These are phyloP conservation scores for Solanum infundibuliforme DNA, from an alignment of 257 asterid species.

Conservation along the genomic window DNA sequence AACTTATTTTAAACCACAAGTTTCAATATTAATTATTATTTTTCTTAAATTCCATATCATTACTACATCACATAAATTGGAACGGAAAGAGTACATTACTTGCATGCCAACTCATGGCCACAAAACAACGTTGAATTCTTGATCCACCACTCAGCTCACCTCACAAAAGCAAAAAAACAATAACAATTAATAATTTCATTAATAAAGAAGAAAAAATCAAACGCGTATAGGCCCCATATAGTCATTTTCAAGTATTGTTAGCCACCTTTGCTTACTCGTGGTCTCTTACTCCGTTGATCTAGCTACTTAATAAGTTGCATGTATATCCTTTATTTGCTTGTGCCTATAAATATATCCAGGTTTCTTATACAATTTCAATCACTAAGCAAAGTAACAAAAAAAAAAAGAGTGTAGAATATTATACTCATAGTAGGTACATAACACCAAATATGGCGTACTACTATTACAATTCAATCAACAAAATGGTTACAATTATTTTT, in stretches of 20 bases:
- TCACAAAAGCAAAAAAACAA: not conserved
- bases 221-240: not conserved
- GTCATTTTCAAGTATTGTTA: not conserved
- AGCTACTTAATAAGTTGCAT: not conserved
- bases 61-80: fast-evolving
- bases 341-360: not conserved
- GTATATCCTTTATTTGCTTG: not conserved
- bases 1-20: not conserved
- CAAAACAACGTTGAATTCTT: not conserved
- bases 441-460: not conserved
- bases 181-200: not conserved
- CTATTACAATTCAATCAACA: not conserved
- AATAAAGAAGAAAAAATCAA: not conserved
- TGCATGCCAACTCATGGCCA: not conserved
- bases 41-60: not conserved
- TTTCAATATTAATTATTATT: not conserved
- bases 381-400: not conserved
- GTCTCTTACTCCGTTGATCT: not conserved
- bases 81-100: not conserved
- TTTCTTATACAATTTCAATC: not conserved
- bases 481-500: not conserved
- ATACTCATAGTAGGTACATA: not conserved
- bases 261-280: not conserved
- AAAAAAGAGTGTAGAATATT: not conserved
- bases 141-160: not conserved